Base-by-base conservation (phyloP, 805 yeast genomes). In the Wickerhamiella siamensis region DNA sequence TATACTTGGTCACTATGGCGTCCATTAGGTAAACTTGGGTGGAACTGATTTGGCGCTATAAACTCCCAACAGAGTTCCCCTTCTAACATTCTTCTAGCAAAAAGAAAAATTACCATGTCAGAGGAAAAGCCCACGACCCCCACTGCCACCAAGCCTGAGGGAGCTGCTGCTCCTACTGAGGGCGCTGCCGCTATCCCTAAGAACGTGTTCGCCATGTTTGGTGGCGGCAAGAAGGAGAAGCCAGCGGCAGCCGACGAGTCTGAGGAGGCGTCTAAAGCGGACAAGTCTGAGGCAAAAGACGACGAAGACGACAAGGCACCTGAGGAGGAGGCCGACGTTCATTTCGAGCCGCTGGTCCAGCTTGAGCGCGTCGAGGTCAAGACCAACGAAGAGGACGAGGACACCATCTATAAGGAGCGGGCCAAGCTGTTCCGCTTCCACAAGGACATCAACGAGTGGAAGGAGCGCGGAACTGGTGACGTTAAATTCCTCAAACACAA, bases 401-500 rank as follows among this genome's bases (percentile, higher is more conserved):
- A 81, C 44, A 82, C 75, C 19, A 56, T 79, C 48, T 78, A 66
- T 67, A 91, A 91, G 66, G 83, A 83, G 53, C 66, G 98, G 61
- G 96, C 98, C 52, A 91, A 91, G 67, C 71, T 91, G 59, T 91
- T 88, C 72, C 81, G 84, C 66, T 88, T 81, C 70, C 68, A 66
- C 50, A 48, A 51, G 49, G 56, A 55, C 27, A 47, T 46, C 47
- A 78, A 78, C 56, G 97, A 91, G 67, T 91, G 98, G 98, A 91
- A 91, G 65, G 98, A 91, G 72, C 83, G 98, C 71, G 98, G 98
- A 56, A 84, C 95, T 29, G 98, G 98, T 58, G 98, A 91, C 59
- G 95, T 86, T 55, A 84, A 91, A 67, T 83, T 91, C 65, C 75
- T 91, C 61, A 72, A 88, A 69, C 95, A 88, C 70, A 86, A 84